phyloP scores from a whole-genome alignment of 768 basidiomycete genomes.

The Kwoniella sp. region DNA sequence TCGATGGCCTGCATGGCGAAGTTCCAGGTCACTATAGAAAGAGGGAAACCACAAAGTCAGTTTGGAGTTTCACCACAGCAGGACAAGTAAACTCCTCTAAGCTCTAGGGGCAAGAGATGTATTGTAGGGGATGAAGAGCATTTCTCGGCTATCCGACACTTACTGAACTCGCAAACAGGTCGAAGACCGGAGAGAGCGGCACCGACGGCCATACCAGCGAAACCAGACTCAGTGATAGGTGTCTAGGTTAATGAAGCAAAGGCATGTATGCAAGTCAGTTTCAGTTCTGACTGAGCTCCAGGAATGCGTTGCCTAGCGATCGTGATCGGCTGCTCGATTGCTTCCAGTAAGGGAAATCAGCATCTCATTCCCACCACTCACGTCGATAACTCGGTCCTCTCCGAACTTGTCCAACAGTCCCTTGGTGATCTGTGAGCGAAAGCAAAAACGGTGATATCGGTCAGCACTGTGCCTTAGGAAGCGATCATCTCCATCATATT shows the following conservation, averaged over 20 bases:
- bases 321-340: too few relatives aligned
- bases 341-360: neutral
- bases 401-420: slow-evolving; percentile 99
- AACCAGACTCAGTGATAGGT: slow-evolving; percentile 87
- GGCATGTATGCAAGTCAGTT: neutral
- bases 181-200: slow-evolving; percentile 91
- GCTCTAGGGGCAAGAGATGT: neutral
- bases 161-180: slow-evolving; percentile 94
- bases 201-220: slow-evolving; percentile 93
- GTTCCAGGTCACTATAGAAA: slow-evolving; percentile 81
- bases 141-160: slow-evolving; percentile 17
- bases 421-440: slow-evolving; percentile 77
- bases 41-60: neutral
- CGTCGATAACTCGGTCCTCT: slow-evolving; percentile 94
- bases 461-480: too few relatives aligned
- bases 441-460: neutral
- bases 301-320: too few relatives aligned
- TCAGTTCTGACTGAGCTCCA: too few relatives aligned
- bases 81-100: too few relatives aligned
- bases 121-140: neutral
- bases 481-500: too few relatives aligned
- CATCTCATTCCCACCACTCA: slow-evolving; percentile 51
- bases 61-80: too few relatives aligned
- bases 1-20: slow-evolving; percentile 99
- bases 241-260: slow-evolving; percentile 23